Evolutionary conservation across 495 filamentous ascomycete species (phyloP).

Genomic region (Aspergillus sparsus): DNA sequence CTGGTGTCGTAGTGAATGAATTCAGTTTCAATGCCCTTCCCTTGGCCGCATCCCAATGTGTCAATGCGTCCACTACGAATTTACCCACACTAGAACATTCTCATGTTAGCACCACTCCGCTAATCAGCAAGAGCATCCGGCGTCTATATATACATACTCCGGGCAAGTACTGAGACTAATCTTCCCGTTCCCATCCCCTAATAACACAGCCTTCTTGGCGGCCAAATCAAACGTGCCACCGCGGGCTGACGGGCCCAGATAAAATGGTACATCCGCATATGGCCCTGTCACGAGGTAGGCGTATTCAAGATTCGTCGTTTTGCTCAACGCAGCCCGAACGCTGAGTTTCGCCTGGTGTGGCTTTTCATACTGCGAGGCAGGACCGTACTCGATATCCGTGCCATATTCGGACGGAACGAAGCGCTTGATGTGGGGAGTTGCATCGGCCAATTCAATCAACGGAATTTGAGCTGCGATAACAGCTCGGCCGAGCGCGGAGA

Average conservation of each 20-base stretch:
- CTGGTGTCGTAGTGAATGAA: slow-evolving; percentile 66
- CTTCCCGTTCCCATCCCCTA: slow-evolving; percentile 56
- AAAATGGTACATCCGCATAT: slow-evolving; percentile 66
- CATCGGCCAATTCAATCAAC: slow-evolving; percentile 59
- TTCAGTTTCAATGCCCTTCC: slow-evolving; percentile 65
- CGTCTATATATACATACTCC: slow-evolving; percentile 53
- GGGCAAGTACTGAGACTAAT: slow-evolving; percentile 67
- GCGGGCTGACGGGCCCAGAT: slow-evolving; percentile 31
- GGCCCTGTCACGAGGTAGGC: slow-evolving; percentile 70
- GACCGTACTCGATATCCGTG: slow-evolving; percentile 69
- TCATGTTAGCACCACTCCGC: not conserved
- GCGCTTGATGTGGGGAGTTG: slow-evolving; percentile 56
- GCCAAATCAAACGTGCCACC: slow-evolving; percentile 58
- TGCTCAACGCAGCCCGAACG: slow-evolving; percentile 58
- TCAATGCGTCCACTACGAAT: slow-evolving; percentile 60
- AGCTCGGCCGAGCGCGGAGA: slow-evolving; percentile 64
- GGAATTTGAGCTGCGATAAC: slow-evolving; percentile 59
- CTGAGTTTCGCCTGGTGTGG: slow-evolving; percentile 71
- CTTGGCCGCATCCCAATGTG: slow-evolving; percentile 51
- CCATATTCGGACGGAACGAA: slow-evolving; percentile 76
- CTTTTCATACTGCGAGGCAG: slow-evolving; percentile 58
- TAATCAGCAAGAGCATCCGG: not conserved
- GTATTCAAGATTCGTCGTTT: slow-evolving; percentile 52
- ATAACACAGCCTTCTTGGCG: slow-evolving; percentile 56
- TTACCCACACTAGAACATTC: slow-evolving; percentile 56